phyloP scores from a whole-genome alignment of 116 monocot genomes.

The Posidonia oceanica region DNA sequence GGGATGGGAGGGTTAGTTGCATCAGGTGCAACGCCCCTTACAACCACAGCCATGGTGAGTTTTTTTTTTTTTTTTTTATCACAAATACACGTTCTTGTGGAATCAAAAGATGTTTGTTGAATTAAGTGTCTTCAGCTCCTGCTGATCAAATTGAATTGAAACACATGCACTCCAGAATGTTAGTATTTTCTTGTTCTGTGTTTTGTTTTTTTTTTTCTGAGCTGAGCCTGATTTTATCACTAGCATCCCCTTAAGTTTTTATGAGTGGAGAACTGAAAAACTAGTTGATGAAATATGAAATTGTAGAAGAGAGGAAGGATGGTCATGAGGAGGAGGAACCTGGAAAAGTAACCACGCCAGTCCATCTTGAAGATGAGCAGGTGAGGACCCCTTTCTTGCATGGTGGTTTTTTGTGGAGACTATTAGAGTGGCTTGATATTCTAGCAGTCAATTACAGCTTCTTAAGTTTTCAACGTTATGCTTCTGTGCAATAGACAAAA shows the following conservation, averaged over 20 bases:
- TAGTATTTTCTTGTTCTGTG: background rate
- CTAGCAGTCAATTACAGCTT: too few species aligned
- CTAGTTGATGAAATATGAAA: background rate
- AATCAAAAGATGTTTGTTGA: background rate
- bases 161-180: too few species aligned
- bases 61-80: background rate
- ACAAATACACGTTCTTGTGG: background rate
- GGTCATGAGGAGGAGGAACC: slow-evolving; percentile 13
- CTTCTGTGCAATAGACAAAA: too few species aligned
- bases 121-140: background rate
- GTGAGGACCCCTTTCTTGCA: slow-evolving; percentile 6
- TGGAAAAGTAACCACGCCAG: slow-evolving; percentile 12
- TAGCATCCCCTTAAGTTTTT: background rate
- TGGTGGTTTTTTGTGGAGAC: background rate
- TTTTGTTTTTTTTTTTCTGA: too few species aligned
- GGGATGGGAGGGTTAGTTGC: slow-evolving; percentile 29
- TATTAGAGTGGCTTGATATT: too few species aligned
- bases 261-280: background rate
- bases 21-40: slow-evolving; percentile 47
- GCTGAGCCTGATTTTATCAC: background rate
- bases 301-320: slow-evolving; percentile 19
- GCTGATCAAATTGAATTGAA: too few species aligned
- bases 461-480: too few species aligned
- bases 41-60: background rate
- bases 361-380: slow-evolving; percentile 20